Evolutionary conservation across 805 yeast genomes (phyloP), one percentile per base, ranked within the genome.

Genomic region (Yarrowia yakushimensis): DNA sequence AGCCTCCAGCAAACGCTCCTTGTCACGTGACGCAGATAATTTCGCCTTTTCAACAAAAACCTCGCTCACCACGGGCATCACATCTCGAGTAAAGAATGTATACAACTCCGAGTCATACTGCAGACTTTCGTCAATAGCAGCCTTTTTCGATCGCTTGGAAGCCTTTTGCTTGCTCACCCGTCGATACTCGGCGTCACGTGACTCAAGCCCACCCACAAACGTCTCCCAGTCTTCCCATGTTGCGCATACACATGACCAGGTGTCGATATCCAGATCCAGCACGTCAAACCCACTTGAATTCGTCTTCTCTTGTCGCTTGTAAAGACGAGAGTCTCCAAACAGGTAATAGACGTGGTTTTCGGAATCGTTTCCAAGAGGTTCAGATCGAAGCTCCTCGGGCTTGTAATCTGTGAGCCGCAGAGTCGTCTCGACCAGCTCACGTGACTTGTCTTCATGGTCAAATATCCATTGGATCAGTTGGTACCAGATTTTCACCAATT

Each of bases 251-350:
- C 54, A 46, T 27, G 33, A n/a, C 45, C 33, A 63, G 36, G 61
- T 20, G 31, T 60, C 64, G 1, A 18, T 10, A 8, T 43, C 64
- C 64, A 28, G 5, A 4, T 48, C 63, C 23, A 34, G n/a, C n/a
- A 36, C 33, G 20, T 60, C 69, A 20, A 66, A 66, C 15, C 64
- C 63, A 1, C 59, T 27, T 20, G 64, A 60, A 11, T 67, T 66
- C 7, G 25, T 57, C 12, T 17, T 52, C 39, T 67, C 69, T n/a
- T 50, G 36, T 27, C 62, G 69, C 27, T 63, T 36, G 60, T 74
- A 74, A 4, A 74, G 65, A 18, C 77, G 65, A 34, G 73, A 73
- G 64, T 74, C 77, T 37, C 74, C 77, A n/a, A 74, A 67, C 17
- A 74, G 64, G 55, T 66, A 73, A 60, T 70, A 74, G 1, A 55